Percentiles rank a stretch among this genome's conserved stretches.
These are phyloP conservation scores for Arthrobotrys entomopaga DNA, from an alignment of 2,329 filamentous ascomycete genomes.

Conservation along the genomic window DNA sequence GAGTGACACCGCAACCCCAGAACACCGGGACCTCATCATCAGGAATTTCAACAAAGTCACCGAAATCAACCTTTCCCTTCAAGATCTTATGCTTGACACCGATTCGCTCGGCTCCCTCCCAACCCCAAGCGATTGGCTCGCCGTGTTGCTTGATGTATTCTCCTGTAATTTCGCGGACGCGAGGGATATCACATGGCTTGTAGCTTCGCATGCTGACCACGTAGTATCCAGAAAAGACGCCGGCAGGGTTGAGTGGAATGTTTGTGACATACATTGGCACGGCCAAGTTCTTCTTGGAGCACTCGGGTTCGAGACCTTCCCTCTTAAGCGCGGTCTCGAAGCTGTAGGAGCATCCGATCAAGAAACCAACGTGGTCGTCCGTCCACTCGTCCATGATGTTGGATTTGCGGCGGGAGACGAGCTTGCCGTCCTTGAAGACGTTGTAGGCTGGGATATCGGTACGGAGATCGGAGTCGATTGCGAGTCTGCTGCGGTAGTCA, in stretches of 20 bases:
- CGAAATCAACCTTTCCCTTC: conserved; percentile 69
- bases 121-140: conserved; percentile 74
- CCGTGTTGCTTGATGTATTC: conserved; percentile 70
- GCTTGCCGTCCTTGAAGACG: conserved; percentile 67
- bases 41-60: conserved; percentile 65
- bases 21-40: conserved; percentile 68
- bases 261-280: conserved; percentile 72
- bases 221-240: conserved; percentile 69
- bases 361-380: conserved; percentile 70
- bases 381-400: conserved; percentile 69
- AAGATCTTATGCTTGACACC: conserved; percentile 66
- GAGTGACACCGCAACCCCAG: conserved; percentile 75
- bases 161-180: conserved; percentile 68
- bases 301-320: conserved; percentile 66
- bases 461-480: conserved; percentile 67
- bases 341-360: conserved; percentile 73
- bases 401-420: conserved; percentile 61
- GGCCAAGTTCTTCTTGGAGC: conserved; percentile 63
- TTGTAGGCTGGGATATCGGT: conserved; percentile 70
- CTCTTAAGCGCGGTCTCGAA: conserved; percentile 70
- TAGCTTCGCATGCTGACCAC: conserved; percentile 75
- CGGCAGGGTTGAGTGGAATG: conserved; percentile 69
- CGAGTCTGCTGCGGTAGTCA: conserved; percentile 61
- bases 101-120: conserved; percentile 67
- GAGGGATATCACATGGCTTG: conserved; percentile 65